Evolutionary conservation across 306 rosid genomes (phyloP), one percentile per base, ranked within the genome.

Genomic region (Carpinus viminea): DNA sequence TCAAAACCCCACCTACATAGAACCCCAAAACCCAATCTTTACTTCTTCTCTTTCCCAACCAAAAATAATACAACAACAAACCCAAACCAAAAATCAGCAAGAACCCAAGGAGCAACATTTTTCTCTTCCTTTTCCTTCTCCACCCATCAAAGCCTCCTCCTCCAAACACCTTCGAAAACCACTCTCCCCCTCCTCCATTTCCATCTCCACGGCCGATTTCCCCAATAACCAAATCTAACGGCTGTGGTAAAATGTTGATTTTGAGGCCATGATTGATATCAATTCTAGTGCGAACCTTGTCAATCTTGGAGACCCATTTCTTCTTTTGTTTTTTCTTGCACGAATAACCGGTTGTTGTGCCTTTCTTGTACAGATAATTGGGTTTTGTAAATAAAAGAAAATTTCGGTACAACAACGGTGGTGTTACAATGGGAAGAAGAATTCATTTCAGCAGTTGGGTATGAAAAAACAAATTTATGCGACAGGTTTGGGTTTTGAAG

Each of bases 61-160:
- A 24, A 24, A 24, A 24, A 24, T 24, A 24, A 24, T 24, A 24
- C 26, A 24, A 47, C 81, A 82, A 61, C 75, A 88, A 81, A 31
- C 74, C 82, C 2, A 81, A 81, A 8, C 79, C 76, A 55, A 75
- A 81, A 76, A 78, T 74, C 75, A 51, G 34, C 77, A 64, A 59
- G 66, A 77, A 34, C 56, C 82, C 85, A 82, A 36, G 72, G 64
- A 81, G 28, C 54, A 79, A 10, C 15, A 38, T 3, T 24, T 80
- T 80, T 51, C 79, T 66, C 72, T 81, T 78, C 28, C 75, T 70
- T 77, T 60, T 84, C 1, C 80, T 66, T 52, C 83, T 18, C 51
- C 74, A 53, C 61, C 82, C 80, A n/a, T 76, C 84, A 57, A 76
- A 84, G 10, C 81, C 78, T 51, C 80, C 85, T n/a, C 88, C 72